Evolutionary conservation across 1,139 yeast species (phyloP), one percentile per base, ranked within the genome.

Genomic region (Meyerozyma guilliermondii): DNA sequence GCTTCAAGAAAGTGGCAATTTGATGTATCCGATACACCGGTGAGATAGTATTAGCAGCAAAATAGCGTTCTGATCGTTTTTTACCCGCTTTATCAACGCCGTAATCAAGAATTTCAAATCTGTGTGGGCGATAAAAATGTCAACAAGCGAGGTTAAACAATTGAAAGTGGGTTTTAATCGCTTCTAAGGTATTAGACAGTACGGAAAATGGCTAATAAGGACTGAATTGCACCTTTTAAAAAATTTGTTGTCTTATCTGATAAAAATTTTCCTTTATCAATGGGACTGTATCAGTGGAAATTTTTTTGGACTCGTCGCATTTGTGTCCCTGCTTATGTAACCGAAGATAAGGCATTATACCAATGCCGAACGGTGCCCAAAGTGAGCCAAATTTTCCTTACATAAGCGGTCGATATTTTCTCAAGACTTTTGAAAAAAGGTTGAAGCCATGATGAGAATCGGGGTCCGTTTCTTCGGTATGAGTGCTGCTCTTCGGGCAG

Each of bases 91-190:
- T 20, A 20, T 20, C 22, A 3, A 20, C 22, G 22, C 22, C 22
- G 22, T 20, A 20, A 20, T 20, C 22, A 20, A 20, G 22, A 4
- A 20, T 5, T 20, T 20, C 22, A 20, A 20, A 20, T 20, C 39
- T 20, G 36, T 9, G 35, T 10, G 11, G 28, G 13, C 28, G 13
- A 26, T 11, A 26, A 26, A 26, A 26, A 26, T 11, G 11, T 20
- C 22, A 26, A 26, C 28, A n/a, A 26, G 31, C 20, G 3, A 33
- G n/a, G 28, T 51, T 51, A 26, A 24, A 22, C 7, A 43, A 46
- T 41, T 51, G 43, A 30, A 16, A 41, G 14, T 46, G 49, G n/a
- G 41, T 52, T 39, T 41, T 48, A 4, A 45, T 47, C 5, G 54
- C 51, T 34, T 47, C 42, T 36, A 48, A 48, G 24, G 42, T 26